These are phyloP conservation scores for Pyricularia sp. DNA, from an alignment of 2,329 filamentous ascomycete species.

Conservation along the genomic window DNA sequence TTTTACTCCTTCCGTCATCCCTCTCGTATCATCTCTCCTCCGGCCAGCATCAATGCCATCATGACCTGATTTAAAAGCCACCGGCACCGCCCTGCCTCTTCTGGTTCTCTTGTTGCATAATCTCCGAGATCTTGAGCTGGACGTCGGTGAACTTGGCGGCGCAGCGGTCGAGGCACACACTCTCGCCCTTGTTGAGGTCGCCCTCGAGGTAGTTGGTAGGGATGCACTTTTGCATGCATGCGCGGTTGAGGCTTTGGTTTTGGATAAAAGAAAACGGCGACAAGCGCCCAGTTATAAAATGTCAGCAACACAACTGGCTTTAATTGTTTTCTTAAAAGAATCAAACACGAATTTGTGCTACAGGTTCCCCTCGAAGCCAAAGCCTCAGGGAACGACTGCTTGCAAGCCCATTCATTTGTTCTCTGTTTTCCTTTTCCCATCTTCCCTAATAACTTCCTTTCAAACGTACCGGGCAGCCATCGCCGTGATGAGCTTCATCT, in stretches of 20 bases:
- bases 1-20: neutral
- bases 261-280: too few species aligned
- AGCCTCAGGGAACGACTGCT: neutral
- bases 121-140: conserved; percentile 94
- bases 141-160: conserved; percentile 98
- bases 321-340: neutral
- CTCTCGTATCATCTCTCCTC: neutral
- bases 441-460: neutral
- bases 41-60: neutral
- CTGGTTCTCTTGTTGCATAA: conserved; percentile 83
- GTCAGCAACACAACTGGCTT: neutral
- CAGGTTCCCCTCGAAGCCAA: neutral
- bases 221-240: conserved; percentile 91
- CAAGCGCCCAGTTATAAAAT: neutral
- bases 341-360: neutral
- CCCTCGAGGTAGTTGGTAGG: conserved; percentile 87
- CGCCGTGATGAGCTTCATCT: conserved; percentile 90
- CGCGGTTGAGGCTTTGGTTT: conserved; percentile 61
- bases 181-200: conserved; percentile 98
- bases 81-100: conserved; percentile 45
- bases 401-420: neutral
- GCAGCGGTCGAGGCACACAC: conserved; percentile 95
- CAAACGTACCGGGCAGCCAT: conserved; percentile 82
- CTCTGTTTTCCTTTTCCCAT: neutral
- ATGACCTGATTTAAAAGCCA: conserved; percentile 15